Evolutionary conservation across 2,329 filamentous ascomycete genomes (phyloP).

Genomic region (Reticulascus tulasneorum): DNA sequence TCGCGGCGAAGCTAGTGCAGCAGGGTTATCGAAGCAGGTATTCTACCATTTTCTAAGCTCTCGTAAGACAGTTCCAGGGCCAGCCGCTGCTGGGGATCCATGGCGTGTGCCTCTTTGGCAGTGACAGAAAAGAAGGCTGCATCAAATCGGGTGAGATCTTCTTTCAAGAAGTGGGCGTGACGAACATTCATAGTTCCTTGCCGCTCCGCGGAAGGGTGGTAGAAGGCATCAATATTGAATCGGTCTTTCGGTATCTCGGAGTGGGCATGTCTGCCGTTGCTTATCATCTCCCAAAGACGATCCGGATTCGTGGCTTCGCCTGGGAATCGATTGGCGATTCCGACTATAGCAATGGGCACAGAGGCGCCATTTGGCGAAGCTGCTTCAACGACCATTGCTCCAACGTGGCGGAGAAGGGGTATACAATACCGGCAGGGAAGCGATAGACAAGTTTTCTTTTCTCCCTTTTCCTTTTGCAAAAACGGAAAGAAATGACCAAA

Average conservation of each 20-base stretch:
- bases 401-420: no score
- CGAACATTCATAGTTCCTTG: slow-evolving; percentile 18
- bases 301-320: slow-evolving; percentile 27
- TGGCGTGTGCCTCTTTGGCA: slow-evolving; percentile 22
- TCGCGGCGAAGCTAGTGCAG: no score
- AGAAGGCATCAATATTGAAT: slow-evolving; percentile 20
- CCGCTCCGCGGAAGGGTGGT: slow-evolving; percentile 14
- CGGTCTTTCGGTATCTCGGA: slow-evolving; percentile 16
- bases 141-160: slow-evolving; percentile 24
- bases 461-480: no score
- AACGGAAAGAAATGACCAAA: no score
- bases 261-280: slow-evolving; percentile 7
- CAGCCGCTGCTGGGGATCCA: slow-evolving; percentile 33
- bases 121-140: slow-evolving; percentile 22
- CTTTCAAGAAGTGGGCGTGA: slow-evolving; percentile 26
- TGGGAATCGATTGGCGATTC: slow-evolving; percentile 33
- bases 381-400: no score
- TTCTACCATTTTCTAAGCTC: slow-evolving; percentile 35
- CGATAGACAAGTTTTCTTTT: no score
- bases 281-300: slow-evolving; percentile 30
- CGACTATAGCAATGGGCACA: slow-evolving; percentile 38
- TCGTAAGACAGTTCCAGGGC: slow-evolving; percentile 32
- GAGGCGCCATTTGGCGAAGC: no score
- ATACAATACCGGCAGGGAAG: slow-evolving; percentile 45
- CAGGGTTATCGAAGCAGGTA: slow-evolving; percentile 25